These are phyloP conservation scores for Yamadazyma trypodendri DNA, from an alignment of 1,139 yeast genomes.

Conservation along the genomic window DNA sequence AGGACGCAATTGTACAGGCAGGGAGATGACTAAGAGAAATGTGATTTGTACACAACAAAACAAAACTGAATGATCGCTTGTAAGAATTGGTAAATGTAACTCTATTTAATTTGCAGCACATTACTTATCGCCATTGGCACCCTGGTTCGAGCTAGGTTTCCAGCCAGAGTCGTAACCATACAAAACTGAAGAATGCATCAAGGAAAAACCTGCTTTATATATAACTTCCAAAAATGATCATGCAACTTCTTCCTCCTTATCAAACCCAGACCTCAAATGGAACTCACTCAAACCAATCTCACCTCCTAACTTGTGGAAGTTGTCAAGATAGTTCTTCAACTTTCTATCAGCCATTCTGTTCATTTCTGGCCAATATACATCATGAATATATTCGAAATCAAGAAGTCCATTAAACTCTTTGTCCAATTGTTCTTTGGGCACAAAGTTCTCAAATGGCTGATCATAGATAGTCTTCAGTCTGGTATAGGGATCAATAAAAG, in stretches of 20 bases:
- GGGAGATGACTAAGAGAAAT: too few relatives aligned
- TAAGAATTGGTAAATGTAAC: too few relatives aligned
- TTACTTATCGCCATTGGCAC: too few relatives aligned
- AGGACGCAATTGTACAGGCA: too few relatives aligned
- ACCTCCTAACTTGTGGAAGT: slow-evolving; percentile 68
- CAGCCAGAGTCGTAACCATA: too few relatives aligned
- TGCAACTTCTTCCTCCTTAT: slow-evolving; percentile 1
- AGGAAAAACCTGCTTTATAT: too few relatives aligned
- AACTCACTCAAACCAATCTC: slow-evolving; percentile 69
- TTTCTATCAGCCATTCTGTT: slow-evolving; percentile 56
- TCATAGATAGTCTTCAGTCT: slow-evolving; percentile 89
- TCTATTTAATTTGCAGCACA: too few relatives aligned
- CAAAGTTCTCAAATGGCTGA: slow-evolving; percentile 81
- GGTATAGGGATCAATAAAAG: slow-evolving; percentile 93
- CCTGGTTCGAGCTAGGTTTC: too few relatives aligned
- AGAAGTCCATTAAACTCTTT: slow-evolving; percentile 79
- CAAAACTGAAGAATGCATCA: too few relatives aligned
- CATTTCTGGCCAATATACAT: slow-evolving; percentile 76
- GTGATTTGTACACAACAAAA: too few relatives aligned
- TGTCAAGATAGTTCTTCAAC: slow-evolving; percentile 52
- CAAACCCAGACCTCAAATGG: slow-evolving; percentile 32
- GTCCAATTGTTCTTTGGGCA: slow-evolving; percentile 79
- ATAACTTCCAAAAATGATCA: too few relatives aligned
- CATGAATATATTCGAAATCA: slow-evolving; percentile 80
- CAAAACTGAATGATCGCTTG: too few relatives aligned